Percentiles rank a stretch among this genome's conserved stretches.
phyloP scores from a whole-genome alignment of 2,329 filamentous ascomycete species.

The Aspergillus intermedius region DNA sequence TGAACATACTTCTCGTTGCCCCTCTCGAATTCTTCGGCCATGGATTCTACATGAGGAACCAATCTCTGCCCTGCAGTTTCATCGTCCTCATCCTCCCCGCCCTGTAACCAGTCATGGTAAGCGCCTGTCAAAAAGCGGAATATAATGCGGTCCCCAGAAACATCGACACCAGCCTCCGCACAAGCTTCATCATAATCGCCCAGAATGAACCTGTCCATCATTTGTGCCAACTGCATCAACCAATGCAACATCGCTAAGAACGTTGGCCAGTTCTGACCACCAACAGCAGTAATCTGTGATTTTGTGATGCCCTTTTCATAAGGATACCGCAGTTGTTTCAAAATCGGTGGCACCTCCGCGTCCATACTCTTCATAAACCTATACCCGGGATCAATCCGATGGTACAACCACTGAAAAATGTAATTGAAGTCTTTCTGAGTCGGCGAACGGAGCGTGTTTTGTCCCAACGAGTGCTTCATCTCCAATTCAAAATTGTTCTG shows the following conservation, averaged over 20 bases:
- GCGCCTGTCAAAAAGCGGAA: constrained; percentile 86
- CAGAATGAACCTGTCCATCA: constrained; percentile 75
- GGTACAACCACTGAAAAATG: constrained; percentile 98
- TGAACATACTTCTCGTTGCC: constrained; percentile 79
- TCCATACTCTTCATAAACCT: constrained; percentile 92
- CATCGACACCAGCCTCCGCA: constrained; percentile 77
- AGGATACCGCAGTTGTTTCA: constrained; percentile 91
- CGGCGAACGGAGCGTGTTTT: constrained; percentile 85
- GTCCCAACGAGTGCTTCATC: constrained; percentile 88
- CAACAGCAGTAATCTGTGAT: constrained; percentile 88
- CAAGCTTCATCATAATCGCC: constrained; percentile 87
- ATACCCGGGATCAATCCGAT: constrained; percentile 89
- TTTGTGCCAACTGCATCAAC: constrained; percentile 97
- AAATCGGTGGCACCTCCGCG: constrained; percentile 82
- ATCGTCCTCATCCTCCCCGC: constrained; percentile 81
- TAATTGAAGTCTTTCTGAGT: constrained; percentile 97
- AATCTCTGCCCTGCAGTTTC: constrained; percentile 75
- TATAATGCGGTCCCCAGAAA: constrained; percentile 84
- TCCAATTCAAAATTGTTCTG: constrained; percentile 96
- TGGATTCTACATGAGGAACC: constrained; percentile 74
- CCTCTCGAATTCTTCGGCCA: constrained; percentile 80
- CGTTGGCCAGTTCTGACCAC: constrained; percentile 93
- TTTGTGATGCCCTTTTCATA: constrained; percentile 96
- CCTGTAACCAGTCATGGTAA: constrained; percentile 88
- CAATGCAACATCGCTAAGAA: constrained; percentile 92